Conservation (phyloP, 164 flowering plant species). For the Sedum album region DNA sequence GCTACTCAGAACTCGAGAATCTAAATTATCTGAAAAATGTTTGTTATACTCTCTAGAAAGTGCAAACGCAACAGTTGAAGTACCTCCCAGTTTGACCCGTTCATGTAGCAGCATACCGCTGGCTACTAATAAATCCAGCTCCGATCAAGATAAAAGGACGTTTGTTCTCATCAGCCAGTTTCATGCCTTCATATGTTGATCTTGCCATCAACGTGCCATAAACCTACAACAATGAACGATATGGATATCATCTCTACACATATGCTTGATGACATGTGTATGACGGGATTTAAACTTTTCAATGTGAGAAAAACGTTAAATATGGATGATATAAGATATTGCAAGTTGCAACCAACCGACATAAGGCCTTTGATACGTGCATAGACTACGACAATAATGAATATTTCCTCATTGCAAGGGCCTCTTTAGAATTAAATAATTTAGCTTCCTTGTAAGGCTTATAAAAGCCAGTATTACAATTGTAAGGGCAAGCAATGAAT, state of each 20-base stretch:
- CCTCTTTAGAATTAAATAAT: too few relatives aligned
- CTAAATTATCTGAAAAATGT: too few relatives aligned
- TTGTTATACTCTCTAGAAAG: not conserved
- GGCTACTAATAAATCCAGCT: conserved; percentile 90
- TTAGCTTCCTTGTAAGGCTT: too few relatives aligned
- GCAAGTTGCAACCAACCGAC: conserved; percentile 46
- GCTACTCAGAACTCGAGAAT: not conserved
- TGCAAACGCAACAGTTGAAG: conserved; percentile 66
- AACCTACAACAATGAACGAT: conserved; percentile 35
- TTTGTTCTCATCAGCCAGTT: conserved; percentile 47
- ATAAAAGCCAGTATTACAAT: too few relatives aligned
- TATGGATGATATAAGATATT: not conserved
- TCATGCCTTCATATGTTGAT: conserved; percentile 89
- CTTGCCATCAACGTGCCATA: conserved; percentile 97
- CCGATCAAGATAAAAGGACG: conserved; percentile 95
- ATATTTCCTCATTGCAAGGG: too few relatives aligned
- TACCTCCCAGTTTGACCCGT: conserved; percentile 97
- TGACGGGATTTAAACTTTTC: too few relatives aligned
- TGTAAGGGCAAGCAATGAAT: too few relatives aligned
- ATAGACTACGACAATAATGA: too few relatives aligned
- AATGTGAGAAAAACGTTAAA: conserved; percentile 1
- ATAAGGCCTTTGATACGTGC: too few relatives aligned
- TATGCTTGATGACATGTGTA: conserved; percentile 82
- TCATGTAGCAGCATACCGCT: conserved; percentile 96
- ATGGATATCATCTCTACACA: conserved; percentile 64